Base-by-base conservation (phyloP, 371 early-diverging fungal genomes). In the Mucor ambiguus region DNA sequence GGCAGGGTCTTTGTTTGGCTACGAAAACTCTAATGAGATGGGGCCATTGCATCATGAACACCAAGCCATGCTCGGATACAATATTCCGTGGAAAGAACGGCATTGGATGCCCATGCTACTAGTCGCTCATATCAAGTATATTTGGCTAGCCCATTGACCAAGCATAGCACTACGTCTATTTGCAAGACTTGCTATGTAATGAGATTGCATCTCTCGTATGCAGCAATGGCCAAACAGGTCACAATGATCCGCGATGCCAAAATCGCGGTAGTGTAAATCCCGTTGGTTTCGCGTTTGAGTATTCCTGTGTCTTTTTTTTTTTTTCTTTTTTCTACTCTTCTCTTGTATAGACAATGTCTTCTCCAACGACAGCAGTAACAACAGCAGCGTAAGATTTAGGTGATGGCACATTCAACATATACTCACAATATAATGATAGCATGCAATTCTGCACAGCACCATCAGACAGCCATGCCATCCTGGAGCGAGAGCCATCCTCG, bases 401-500 rank as follows among this genome's bases (percentile, higher is more conserved):
- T 41, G 41, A 12, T 35, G 7, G 37, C 12, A 1, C 4, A 18
- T 41, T 1, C 41, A 41, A 4, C 41, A 41, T 41, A 5, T 1
- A 41, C 37, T 37, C 11, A 37, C 37, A 41, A 18, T 14, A 6
- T 22, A 7, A 41, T 35, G 3, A 0, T 58, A 64, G 64, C 29
- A 33, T 12, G 16, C 52, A 72, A 44, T 60, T 68, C 28, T 72
- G 72, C 35, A 61, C 62, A 22, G 24, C 58, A 37, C 69, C 72
- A 4, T 54, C 61, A n/a, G 37, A n/a, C 12, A 43, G 61, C 4
- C 57, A 62, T 63, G 12, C 26, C 16, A 35, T 41, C 12, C 24
- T 71, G n/a, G 66, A 74, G 12, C 73, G 75, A 32, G 37, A 55
- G 24, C 22, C 11, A 28, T 74, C 84, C 7, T 63, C 54, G 0